Evolutionary conservation across 495 filamentous ascomycete species (phyloP).

Genomic region (Xylaria cubensis): DNA sequence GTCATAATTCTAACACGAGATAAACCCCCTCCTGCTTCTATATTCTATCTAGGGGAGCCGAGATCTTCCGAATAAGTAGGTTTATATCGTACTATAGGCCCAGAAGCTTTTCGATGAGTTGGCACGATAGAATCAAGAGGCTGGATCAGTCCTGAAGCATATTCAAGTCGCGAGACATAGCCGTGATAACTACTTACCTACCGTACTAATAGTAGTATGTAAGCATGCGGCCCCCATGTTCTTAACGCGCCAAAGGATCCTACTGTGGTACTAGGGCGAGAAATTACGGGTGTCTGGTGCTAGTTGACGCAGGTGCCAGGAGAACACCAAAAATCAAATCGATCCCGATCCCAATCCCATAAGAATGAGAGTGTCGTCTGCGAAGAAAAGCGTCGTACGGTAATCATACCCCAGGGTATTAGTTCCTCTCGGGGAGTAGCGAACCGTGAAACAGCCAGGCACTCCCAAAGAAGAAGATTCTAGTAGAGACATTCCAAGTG

Average conservation of each 20-base stretch:
- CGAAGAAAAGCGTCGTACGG: neutral
- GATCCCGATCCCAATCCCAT: neutral
- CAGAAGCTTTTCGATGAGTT: neutral
- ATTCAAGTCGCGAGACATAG: neutral
- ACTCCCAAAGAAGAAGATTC: neutral
- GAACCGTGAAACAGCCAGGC: neutral
- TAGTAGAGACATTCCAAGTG: neutral
- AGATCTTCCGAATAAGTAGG: neutral
- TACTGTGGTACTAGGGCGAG: neutral
- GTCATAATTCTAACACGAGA: neutral
- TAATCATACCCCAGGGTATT: neutral
- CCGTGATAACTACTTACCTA: neutral
- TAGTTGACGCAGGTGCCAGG: neutral
- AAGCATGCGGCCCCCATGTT: neutral
- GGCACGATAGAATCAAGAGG: neutral
- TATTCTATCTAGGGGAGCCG: neutral
- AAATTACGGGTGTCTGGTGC: constrained; percentile 3
- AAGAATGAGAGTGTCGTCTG: neutral
- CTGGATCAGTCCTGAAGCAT: neutral
- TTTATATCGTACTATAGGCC: neutral
- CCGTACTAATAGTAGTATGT: neutral
- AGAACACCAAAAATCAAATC: neutral
- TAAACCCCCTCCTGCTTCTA: neutral
- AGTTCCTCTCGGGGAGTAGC: neutral
- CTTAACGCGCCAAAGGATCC: neutral